phyloP scores from a whole-genome alignment of 768 basidiomycete species.

The Russula abietina region DNA sequence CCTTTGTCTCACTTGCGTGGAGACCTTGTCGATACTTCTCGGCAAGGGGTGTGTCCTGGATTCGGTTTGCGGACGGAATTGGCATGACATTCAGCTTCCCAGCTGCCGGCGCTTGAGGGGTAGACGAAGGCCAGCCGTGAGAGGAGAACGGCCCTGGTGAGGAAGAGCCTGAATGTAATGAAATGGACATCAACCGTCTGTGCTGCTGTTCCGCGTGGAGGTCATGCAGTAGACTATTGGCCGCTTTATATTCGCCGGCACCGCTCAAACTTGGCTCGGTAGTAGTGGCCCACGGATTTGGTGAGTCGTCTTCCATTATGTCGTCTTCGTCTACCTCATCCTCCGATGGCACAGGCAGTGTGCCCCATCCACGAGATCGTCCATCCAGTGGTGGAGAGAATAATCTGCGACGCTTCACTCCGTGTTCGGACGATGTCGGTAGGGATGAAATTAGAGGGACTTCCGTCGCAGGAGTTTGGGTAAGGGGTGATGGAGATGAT shows the following conservation, averaged over 20 bases:
- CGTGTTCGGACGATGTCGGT: constrained; percentile 32
- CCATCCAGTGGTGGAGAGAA: constrained; percentile 50
- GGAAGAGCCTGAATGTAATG: not conserved
- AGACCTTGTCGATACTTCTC: not conserved
- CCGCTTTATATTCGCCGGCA: constrained; percentile 45
- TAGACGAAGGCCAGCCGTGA: not conserved
- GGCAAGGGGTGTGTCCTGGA: not conserved
- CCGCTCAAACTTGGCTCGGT: constrained; percentile 10
- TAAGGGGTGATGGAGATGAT: constrained; percentile 17
- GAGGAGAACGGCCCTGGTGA: constrained; percentile 3
- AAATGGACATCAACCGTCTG: constrained; percentile 41
- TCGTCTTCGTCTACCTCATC: constrained; percentile 33
- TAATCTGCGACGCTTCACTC: constrained; percentile 50
- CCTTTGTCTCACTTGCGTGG: not conserved
- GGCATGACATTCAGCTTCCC: not conserved
- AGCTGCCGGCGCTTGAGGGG: not conserved
- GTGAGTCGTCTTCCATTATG: constrained; percentile 7
- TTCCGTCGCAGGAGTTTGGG: constrained; percentile 18
- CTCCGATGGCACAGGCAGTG: not conserved
- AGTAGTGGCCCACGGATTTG: not conserved
- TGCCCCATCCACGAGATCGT: constrained; percentile 42
- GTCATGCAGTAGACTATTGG: constrained; percentile 64
- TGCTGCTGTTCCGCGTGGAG: constrained; percentile 65
- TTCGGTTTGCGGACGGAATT: not conserved
- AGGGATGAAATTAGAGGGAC: constrained; percentile 18